A percentile compares a stretch with the other conserved stretches of the same genome.
Evolutionary conservation across 2,329 filamentous ascomycete genomes (phyloP).

Genomic region (Calonectria fujianensis): DNA sequence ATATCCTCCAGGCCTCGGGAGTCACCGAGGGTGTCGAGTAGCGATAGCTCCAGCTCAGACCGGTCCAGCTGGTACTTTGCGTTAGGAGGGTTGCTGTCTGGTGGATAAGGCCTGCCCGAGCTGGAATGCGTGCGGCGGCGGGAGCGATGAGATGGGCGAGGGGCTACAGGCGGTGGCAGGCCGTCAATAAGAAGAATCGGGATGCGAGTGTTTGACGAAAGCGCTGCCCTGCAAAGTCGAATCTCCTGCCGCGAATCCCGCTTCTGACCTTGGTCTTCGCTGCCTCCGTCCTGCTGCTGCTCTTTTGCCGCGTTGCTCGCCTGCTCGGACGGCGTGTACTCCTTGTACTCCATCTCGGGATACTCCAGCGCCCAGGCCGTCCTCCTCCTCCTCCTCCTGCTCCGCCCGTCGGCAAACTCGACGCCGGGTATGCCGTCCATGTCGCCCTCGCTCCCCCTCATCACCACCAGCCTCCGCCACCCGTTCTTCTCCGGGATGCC

Average conservation of each 20-base stretch:
- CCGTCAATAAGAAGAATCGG: conserved; percentile 52
- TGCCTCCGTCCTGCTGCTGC: neutral
- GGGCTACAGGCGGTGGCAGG: conserved; percentile 37
- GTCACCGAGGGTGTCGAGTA: conserved; percentile 48
- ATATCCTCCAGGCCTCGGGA: conserved; percentile 42
- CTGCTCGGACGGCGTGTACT: neutral
- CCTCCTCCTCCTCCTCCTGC: conserved; percentile 10
- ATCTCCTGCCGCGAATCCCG: conserved; percentile 43
- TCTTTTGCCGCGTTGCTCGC: conserved; percentile 6
- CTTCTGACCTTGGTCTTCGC: conserved; percentile 11
- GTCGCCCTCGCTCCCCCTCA: conserved; percentile 49
- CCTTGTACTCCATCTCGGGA: conserved; percentile 44
- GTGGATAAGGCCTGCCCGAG: neutral
- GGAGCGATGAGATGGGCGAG: conserved; percentile 32
- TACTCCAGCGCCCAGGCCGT: conserved; percentile 52
- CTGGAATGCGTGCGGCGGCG: conserved; percentile 32
- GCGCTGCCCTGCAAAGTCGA: conserved; percentile 50
- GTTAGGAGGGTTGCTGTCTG: conserved; percentile 19
- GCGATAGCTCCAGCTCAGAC: conserved; percentile 48
- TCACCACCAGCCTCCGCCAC: conserved; percentile 50
- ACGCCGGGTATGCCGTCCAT: conserved; percentile 44
- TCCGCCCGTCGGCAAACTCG: conserved; percentile 44
- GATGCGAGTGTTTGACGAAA: conserved; percentile 47
- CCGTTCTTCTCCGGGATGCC: conserved; percentile 42
- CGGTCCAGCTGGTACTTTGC: conserved; percentile 26